Conservation (phyloP, 75 land plant genomes). For the Adiantum capillusveneris region DNA sequence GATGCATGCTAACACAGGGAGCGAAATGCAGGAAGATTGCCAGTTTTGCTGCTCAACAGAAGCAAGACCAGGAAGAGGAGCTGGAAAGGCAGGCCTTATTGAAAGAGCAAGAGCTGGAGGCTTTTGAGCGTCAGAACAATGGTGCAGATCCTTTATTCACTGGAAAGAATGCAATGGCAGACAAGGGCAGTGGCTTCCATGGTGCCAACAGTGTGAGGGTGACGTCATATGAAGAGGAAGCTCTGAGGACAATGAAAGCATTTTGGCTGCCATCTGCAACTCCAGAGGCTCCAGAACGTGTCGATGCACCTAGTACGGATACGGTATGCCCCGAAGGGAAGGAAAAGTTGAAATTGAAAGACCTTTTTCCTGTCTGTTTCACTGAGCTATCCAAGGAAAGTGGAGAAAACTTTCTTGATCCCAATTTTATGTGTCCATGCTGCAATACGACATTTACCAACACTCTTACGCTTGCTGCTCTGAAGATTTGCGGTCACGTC, state of each 20-base stretch:
- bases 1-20: no score
- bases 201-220: constrained; percentile 95
- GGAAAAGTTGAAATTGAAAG: constrained; percentile 83
- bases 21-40: constrained; percentile 67
- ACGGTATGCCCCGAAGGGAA: constrained; percentile 94
- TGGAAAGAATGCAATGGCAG: constrained; percentile 30
- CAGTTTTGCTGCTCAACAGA: constrained; percentile 63
- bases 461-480: constrained; percentile 53
- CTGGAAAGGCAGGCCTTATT: constrained; percentile 52
- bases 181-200: constrained; percentile 67
- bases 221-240: constrained; percentile 94
- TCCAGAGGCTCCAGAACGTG: constrained; percentile 76
- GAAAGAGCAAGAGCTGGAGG: constrained; percentile 80
- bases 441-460: constrained; percentile 88
- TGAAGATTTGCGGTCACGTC: constrained; percentile 88
- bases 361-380: constrained; percentile 64
- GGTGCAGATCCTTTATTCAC: constrained; percentile 82
- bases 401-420: constrained; percentile 33
- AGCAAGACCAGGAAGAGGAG: constrained; percentile 78
- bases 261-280: constrained; percentile 99
- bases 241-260: constrained; percentile 94
- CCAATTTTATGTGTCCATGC: constrained; percentile 76
- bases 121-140: constrained; percentile 93
- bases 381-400: constrained; percentile 38
- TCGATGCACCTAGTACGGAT: constrained; percentile 58